Evolutionary conservation across 78 protist genomes (phyloP), one percentile per base, ranked within the genome.

Genomic region (Dictyostelium firmibasis): DNA sequence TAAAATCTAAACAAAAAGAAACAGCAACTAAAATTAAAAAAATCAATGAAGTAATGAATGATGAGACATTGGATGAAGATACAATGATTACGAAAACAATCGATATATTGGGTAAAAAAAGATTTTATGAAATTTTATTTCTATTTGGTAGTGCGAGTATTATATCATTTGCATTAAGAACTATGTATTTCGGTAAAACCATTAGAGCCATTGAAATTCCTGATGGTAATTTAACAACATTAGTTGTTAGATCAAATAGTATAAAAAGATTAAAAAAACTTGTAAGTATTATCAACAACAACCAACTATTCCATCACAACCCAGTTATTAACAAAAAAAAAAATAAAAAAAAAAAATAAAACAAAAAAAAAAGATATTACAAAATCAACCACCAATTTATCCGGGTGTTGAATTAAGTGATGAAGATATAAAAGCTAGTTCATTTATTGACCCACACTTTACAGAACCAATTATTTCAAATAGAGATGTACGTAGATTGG

Each of bases 151-250:
- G 94, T 69, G 94, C 94, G 9, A 64, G 82, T 31, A 43, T 89
- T 29, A 57, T 81, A 6, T 89, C 94, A 4, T 89, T 69, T 69
- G 81, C 82, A 20, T 31, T 89, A 16, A 60, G 94, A 47, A 89
- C 94, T 13, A 14, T 89, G 13, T 69, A 79, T 44, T 89, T 89
- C 81, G 94, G 94, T 33, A 89, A 89, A 50, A 89, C 87, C 3
- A 81, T 89, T 18, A 35, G 94, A 47, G 94, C 94, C 11, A 69
- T 89, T 81, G 94, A 89, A 62, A 89, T 89, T 13, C 94, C 94
- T 2, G 94, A 89, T 89, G 94, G 94, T 47, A 89, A 89, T 44
- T 75, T 89, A 36, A 89, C 87, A 11, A 89, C 94, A 4, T 14
- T 89, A 18, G 64, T 89, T 1, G n/a, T 89, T 4, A 23, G 94